Evolutionary conservation across 805 yeast species (phyloP).

Genomic region (Candida suzukii): DNA sequence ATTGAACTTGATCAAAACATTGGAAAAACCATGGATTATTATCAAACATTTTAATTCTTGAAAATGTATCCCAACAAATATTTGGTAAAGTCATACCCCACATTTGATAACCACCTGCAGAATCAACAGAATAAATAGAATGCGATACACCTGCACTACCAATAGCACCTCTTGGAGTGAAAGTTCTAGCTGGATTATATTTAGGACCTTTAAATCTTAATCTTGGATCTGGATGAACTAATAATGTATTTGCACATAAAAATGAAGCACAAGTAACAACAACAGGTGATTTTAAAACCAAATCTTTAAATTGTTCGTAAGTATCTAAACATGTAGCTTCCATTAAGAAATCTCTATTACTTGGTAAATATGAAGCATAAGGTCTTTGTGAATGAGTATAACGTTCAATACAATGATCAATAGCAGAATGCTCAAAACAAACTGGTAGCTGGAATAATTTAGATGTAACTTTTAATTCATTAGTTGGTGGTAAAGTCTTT

Average conservation of each 20-base stretch:
- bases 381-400: conserved; percentile 90
- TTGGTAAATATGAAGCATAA: conserved; percentile 96
- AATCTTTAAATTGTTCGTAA: conserved; percentile 68
- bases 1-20: conserved; percentile 92
- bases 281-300: conserved; percentile 84
- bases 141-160: conserved; percentile 98
- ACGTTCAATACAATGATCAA: conserved; percentile 82
- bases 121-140: conserved; percentile 97
- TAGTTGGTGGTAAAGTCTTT: conserved; percentile 60
- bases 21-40: conserved; percentile 81
- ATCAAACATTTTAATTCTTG: conserved; percentile 28
- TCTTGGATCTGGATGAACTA: conserved; percentile 95
- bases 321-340: conserved; percentile 77
- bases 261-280: conserved; percentile 96
- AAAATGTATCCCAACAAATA: conserved; percentile 65
- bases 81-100: conserved; percentile 94
- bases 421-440: conserved; percentile 92
- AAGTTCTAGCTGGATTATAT: conserved; percentile 94
- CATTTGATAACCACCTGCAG: conserved; percentile 97
- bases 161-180: conserved; percentile 93
- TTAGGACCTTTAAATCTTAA: conserved; percentile 88
- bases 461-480: conserved; percentile 82
- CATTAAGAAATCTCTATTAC: conserved; percentile 92
- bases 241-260: conserved; percentile 91
- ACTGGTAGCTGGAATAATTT: conserved; percentile 81